Evolutionary conservation across 192 early-diverging fungal genomes (phyloP).

Genomic region (Dimargaris cristalligena): DNA sequence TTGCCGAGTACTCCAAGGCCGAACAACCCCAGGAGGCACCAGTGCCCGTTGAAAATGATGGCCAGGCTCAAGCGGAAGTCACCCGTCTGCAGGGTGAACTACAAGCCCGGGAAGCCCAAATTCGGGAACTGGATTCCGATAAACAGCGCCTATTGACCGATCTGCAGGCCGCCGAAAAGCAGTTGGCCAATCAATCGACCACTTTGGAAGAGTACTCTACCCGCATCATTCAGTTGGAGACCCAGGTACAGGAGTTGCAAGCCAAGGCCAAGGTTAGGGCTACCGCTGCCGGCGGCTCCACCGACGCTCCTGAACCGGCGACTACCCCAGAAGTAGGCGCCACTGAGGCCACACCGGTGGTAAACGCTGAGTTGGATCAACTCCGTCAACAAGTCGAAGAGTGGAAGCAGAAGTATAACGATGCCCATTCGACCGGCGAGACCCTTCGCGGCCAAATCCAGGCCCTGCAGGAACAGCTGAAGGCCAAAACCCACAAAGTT

Average conservation of each 20-base stretch:
- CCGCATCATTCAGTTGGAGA: not conserved
- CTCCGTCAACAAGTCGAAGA: not conserved
- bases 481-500: not conserved
- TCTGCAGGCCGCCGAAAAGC: not conserved
- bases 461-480: not conserved
- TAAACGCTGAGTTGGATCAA: not conserved
- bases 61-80: constrained; percentile 4
- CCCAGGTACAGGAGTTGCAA: not conserved
- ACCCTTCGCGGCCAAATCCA: not conserved
- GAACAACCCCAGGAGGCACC: constrained; percentile 9
- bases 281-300: not conserved
- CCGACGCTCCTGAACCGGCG: not conserved
- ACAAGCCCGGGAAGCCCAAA: too few relatives aligned
- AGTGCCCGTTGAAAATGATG: constrained; percentile 2
- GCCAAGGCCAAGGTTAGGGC: not conserved
- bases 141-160: constrained; percentile 6
- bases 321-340: not conserved
- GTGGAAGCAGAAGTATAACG: not conserved
- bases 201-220: constrained; percentile 18
- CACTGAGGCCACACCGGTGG: not conserved
- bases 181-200: constrained; percentile 13
- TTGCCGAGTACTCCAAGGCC: constrained; percentile 13
- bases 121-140: not conserved
- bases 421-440: not conserved
- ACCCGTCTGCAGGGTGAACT: too few relatives aligned